Conservation (phyloP, 2,329 filamentous ascomycete species). For the Alternaria brassicicola region DNA sequence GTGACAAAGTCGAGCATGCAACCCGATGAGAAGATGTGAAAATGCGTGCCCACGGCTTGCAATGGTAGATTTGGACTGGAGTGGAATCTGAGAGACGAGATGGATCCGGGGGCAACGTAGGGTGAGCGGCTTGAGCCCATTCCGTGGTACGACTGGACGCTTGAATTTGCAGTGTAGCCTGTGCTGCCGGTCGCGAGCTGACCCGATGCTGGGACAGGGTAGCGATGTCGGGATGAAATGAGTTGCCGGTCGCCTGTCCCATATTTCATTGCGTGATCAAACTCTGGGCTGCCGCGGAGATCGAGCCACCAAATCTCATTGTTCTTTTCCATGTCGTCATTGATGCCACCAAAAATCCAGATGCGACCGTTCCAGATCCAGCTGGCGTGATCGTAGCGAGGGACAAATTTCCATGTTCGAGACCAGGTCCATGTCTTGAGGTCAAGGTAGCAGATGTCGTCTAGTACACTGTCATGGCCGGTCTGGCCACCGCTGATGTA, state of each 20-base stretch:
- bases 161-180: slow-evolving; percentile 75
- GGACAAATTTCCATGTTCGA: slow-evolving; percentile 91
- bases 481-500: slow-evolving; percentile 97
- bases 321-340: slow-evolving; percentile 95
- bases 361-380: slow-evolving; percentile 92
- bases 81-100: slow-evolving; percentile 88
- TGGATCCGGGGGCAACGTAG: slow-evolving; percentile 74
- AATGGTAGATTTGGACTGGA: slow-evolving; percentile 85
- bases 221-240: slow-evolving; percentile 40
- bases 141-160: slow-evolving; percentile 62
- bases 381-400: slow-evolving; percentile 91
- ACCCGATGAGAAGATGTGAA: slow-evolving; percentile 92
- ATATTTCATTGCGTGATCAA: slow-evolving; percentile 71
- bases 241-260: slow-evolving; percentile 55
- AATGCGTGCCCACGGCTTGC: slow-evolving; percentile 90
- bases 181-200: slow-evolving; percentile 49
- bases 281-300: slow-evolving; percentile 85
- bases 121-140: slow-evolving; percentile 54
- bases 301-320: slow-evolving; percentile 98
- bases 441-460: slow-evolving; percentile 96
- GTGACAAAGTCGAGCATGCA: slow-evolving; percentile 94
- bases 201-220: slow-evolving; percentile 35
- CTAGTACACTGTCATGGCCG: slow-evolving; percentile 88
- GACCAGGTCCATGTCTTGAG: slow-evolving; percentile 99
- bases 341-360: slow-evolving; percentile 95